Percentiles rank a stretch among this genome's conserved stretches.
Conservation (phyloP, 108 stramenopile genomes). For the Aurantiochytrium sp. region DNA sequence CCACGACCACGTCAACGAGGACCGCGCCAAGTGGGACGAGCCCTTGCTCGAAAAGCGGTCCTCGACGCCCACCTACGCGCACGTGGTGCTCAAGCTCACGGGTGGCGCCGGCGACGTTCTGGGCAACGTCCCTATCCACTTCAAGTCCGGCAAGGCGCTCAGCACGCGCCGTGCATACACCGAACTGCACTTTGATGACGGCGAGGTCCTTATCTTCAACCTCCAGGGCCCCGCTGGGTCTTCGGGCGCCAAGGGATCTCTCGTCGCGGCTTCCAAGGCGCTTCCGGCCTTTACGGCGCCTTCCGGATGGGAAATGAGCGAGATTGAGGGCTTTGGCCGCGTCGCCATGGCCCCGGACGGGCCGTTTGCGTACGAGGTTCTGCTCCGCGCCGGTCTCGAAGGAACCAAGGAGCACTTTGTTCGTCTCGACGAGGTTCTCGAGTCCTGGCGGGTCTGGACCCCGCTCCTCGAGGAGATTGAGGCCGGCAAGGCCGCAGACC, state of each 20-base stretch:
- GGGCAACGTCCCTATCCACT: neutral
- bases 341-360: neutral
- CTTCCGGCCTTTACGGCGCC: neutral
- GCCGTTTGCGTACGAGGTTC: slow-evolving; percentile 7
- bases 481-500: neutral
- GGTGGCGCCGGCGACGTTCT: neutral
- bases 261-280: too few relatives aligned
- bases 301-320: neutral
- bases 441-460: slow-evolving; percentile 24
- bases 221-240: neutral
- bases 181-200: neutral
- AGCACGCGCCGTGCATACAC: neutral
- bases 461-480: neutral
- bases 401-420: neutral
- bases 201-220: neutral
- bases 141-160: slow-evolving; percentile 23
- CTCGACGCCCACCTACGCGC: neutral
- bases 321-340: neutral
- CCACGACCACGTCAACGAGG: slow-evolving; percentile 19
- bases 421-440: slow-evolving; percentile 7
- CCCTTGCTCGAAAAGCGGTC: neutral
- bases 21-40: neutral
- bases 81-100: neutral
- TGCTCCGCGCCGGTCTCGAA: neutral
- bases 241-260: too few relatives aligned